Evolutionary conservation across 2,329 filamentous ascomycete genomes (phyloP).

Genomic region (Akanthomyces uredinophilus): DNA sequence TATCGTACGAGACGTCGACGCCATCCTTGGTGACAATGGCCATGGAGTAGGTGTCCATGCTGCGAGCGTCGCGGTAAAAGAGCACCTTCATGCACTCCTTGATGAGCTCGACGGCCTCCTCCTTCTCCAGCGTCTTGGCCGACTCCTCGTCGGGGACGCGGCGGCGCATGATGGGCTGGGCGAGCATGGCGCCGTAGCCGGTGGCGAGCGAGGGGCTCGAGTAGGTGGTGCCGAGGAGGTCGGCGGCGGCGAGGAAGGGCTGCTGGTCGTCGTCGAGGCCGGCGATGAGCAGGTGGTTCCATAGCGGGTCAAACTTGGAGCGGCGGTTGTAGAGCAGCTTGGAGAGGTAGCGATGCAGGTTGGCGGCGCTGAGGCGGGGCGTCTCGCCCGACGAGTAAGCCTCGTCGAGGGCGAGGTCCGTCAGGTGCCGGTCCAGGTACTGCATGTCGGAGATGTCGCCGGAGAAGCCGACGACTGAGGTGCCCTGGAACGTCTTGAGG

Average conservation of each 20-base stretch:
- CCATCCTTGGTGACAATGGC: constrained; percentile 84
- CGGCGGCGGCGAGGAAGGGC: constrained; percentile 87
- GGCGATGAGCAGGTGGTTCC: constrained; percentile 91
- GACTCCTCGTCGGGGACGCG: constrained; percentile 79
- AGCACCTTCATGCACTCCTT: constrained; percentile 98
- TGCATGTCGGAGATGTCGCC: constrained; percentile 99
- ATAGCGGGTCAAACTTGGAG: constrained; percentile 92
- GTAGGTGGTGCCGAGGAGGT: constrained; percentile 91
- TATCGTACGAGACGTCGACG: constrained; percentile 76
- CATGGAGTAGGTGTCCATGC: constrained; percentile 85
- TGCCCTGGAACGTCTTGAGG: constrained; percentile 79
- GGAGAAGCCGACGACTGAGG: constrained; percentile 85
- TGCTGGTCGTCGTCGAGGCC: constrained; percentile 73
- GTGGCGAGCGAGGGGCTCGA: constrained; percentile 83
- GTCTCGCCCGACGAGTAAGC: constrained; percentile 57
- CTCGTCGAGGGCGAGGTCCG: constrained; percentile 80
- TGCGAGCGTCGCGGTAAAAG: constrained; percentile 93
- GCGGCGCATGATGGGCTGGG: constrained; percentile 83
- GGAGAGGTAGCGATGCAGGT: constrained; percentile 92
- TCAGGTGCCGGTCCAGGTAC: constrained; percentile 88
- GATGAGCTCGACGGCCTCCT: constrained; percentile 73
- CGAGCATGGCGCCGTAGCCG: constrained; percentile 88
- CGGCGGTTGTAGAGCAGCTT: constrained; percentile 96
- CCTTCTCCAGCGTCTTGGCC: constrained; percentile 64
- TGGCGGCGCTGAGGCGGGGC: constrained; percentile 72